Evolutionary conservation across 139 green algal species (phyloP), one percentile per base, ranked within the genome.

Genomic region (Edaphochlamys debaryana): DNA sequence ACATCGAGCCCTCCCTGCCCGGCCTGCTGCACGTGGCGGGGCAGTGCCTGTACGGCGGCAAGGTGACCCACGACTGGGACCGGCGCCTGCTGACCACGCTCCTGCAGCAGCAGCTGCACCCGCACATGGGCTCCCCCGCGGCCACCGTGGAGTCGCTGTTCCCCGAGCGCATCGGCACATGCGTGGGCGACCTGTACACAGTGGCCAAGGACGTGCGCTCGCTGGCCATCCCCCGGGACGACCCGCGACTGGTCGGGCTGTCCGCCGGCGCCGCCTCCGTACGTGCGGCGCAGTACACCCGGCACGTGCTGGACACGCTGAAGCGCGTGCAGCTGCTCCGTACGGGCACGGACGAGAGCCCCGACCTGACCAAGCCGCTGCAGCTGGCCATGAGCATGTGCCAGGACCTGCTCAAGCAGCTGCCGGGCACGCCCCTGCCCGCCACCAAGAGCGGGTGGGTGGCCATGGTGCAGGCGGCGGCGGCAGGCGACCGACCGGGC

Each of bases 41-140:
- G n/a, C 86, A 90, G 52, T 90, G 86, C 86, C 69, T 90, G 80
- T 90, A 90, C 72, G 83, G 83, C 45, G 83, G 83, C 67, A 87
- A 87, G 75, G 83, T 90, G 29, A 90, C 80, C 9, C 80, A 90
- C 52, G 86, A 90, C 75, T 90, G 86, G 86, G 86, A 90, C 80
- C 80, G 86, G 5, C 76, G 86, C 6, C 64, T 90, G 70, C 63
- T 88, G 63, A 78, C 70, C 23, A 84, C 58, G 50, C 78, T 88
- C 67, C 78, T 90, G 54, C 29, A n/a, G 38, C 82, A 89, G 83
- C 82, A 90, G 40, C 79, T 89, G 52, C 79, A 84, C 63, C 68
- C 41, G 22, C 30, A 6, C 37, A 42, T 30, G 56, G 76, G 15
- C 64, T 63, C 66, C 69, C 50, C 82, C 23, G 72, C 80, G 9